These are phyloP conservation scores for Barbatosphaeria neglecta DNA, from an alignment of 495 filamentous ascomycete species.

Conservation along the genomic window DNA sequence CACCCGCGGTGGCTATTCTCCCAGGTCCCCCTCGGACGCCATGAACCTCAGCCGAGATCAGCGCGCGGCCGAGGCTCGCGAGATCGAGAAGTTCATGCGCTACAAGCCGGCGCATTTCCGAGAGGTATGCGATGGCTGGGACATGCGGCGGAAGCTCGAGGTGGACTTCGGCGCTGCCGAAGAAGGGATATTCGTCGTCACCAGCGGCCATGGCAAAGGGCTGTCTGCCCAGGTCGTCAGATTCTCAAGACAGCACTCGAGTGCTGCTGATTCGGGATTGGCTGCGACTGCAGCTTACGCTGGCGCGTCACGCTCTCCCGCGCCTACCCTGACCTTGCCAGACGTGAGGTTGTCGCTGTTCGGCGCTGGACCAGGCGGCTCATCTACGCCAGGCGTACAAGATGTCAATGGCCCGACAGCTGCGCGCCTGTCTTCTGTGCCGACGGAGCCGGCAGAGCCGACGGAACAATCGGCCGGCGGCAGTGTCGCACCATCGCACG, in stretches of 20 bases:
- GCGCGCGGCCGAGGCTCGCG: slow-evolving; percentile 58
- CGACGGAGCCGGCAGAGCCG: background rate
- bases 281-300: background rate
- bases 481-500: slow-evolving; percentile 9
- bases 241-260: slow-evolving; percentile 10
- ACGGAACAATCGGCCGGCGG: no score
- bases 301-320: background rate
- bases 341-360: background rate
- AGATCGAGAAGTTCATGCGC: slow-evolving; percentile 66
- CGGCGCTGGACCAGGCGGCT: background rate
- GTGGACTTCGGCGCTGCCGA: slow-evolving; percentile 85
- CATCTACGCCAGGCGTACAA: background rate
- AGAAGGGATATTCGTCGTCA: slow-evolving; percentile 63
- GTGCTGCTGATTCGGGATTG: background rate
- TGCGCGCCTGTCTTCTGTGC: background rate
- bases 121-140: slow-evolving; percentile 73
- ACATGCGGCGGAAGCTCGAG: slow-evolving; percentile 77
- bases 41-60: slow-evolving; percentile 63
- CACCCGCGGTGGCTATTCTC: slow-evolving; percentile 34
- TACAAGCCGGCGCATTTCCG: slow-evolving; percentile 70
- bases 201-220: slow-evolving; percentile 52
- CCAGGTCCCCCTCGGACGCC: slow-evolving; percentile 35
- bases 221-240: slow-evolving; percentile 21
- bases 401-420: background rate
- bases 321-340: background rate